Evolutionary conservation across 352 stramenopile species (phyloP).

Genomic region (Globisporangium cystogenes): DNA sequence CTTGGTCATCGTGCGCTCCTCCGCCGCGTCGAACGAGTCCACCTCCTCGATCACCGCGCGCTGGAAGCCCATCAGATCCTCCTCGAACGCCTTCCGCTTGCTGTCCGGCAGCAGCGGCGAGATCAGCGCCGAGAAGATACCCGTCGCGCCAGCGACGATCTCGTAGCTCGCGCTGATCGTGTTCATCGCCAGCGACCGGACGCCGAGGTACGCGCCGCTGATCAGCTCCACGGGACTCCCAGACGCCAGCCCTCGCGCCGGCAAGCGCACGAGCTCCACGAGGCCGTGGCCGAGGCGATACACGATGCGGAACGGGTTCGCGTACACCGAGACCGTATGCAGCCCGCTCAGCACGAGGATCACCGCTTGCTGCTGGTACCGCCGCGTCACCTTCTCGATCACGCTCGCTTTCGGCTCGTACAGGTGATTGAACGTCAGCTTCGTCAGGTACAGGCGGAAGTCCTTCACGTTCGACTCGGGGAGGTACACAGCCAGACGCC

Average conservation of each 20-base stretch:
- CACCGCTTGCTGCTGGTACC: slow-evolving; percentile 83
- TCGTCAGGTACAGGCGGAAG: slow-evolving; percentile 80
- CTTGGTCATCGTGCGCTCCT: slow-evolving; percentile 87
- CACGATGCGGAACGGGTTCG: slow-evolving; percentile 84
- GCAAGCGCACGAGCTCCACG: slow-evolving; percentile 74
- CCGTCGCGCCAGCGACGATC: slow-evolving; percentile 75
- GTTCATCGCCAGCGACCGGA: slow-evolving; percentile 85
- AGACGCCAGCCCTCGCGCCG: slow-evolving; percentile 69
- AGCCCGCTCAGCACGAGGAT: slow-evolving; percentile 79
- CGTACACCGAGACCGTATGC: slow-evolving; percentile 85
- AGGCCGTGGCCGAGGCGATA: slow-evolving; percentile 82
- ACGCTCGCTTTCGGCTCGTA: slow-evolving; percentile 77
- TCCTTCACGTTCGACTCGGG: slow-evolving; percentile 88
- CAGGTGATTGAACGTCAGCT: slow-evolving; percentile 73
- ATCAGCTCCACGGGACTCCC: slow-evolving; percentile 81
- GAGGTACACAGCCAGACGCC: slow-evolving; percentile 75
- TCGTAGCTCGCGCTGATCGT: slow-evolving; percentile 87
- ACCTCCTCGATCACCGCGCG: slow-evolving; percentile 85
- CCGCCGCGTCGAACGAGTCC: slow-evolving; percentile 78
- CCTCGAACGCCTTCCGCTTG: slow-evolving; percentile 72
- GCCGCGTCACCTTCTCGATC: slow-evolving; percentile 67
- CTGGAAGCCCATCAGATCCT: slow-evolving; percentile 83
- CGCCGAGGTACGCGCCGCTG: slow-evolving; percentile 76
- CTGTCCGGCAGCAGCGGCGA: slow-evolving; percentile 62
- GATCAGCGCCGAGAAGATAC: slow-evolving; percentile 71